Evolutionary conservation across 2,329 filamentous ascomycete species (phyloP).

Genomic region (Microcyclosporella mali): DNA sequence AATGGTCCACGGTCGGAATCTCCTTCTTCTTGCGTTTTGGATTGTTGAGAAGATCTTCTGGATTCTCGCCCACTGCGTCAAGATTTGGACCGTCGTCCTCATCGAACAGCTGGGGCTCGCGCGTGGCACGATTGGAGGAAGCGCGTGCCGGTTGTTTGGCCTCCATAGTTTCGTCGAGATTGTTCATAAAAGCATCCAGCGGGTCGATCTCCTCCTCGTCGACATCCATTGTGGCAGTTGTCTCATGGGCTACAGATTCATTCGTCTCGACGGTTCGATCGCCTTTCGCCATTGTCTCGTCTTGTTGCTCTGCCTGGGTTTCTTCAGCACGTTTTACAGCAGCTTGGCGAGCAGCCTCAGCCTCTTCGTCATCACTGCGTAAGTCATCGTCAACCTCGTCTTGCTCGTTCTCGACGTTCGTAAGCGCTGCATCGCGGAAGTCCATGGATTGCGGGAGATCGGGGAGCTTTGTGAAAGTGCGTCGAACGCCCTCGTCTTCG

Average conservation of each 20-base stretch:
- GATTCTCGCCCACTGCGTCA: slow-evolving; percentile 57
- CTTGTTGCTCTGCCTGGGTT: slow-evolving; percentile 39
- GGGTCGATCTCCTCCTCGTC: slow-evolving; percentile 77
- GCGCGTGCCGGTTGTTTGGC: slow-evolving; percentile 29
- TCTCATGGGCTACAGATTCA: slow-evolving; percentile 17
- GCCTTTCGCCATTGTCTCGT: slow-evolving; percentile 42
- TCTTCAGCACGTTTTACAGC: slow-evolving; percentile 64
- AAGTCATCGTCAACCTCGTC: slow-evolving; percentile 62
- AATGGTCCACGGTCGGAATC: slow-evolving; percentile 79
- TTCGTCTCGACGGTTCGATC: slow-evolving; percentile 15
- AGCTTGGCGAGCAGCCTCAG: slow-evolving; percentile 77
- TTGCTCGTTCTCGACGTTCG: slow-evolving; percentile 48
- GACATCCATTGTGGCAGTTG: slow-evolving; percentile 31
- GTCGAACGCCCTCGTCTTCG: slow-evolving; percentile 78
- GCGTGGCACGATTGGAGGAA: slow-evolving; percentile 46
- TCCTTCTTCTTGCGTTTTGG: slow-evolving; percentile 88
- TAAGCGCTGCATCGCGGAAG: slow-evolving; percentile 44
- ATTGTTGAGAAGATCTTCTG: slow-evolving; percentile 56
- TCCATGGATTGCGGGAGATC: slow-evolving; percentile 57
- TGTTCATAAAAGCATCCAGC: slow-evolving; percentile 94
- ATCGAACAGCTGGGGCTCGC: slow-evolving; percentile 78
- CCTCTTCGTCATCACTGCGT: slow-evolving; percentile 79
- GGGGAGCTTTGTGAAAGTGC: slow-evolving; percentile 87
- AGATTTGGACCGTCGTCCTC: slow-evolving; percentile 69
- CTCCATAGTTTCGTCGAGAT: slow-evolving; percentile 49